These are phyloP conservation scores for Suillus occidentalis DNA, from an alignment of 768 basidiomycete species.

Conservation along the genomic window DNA sequence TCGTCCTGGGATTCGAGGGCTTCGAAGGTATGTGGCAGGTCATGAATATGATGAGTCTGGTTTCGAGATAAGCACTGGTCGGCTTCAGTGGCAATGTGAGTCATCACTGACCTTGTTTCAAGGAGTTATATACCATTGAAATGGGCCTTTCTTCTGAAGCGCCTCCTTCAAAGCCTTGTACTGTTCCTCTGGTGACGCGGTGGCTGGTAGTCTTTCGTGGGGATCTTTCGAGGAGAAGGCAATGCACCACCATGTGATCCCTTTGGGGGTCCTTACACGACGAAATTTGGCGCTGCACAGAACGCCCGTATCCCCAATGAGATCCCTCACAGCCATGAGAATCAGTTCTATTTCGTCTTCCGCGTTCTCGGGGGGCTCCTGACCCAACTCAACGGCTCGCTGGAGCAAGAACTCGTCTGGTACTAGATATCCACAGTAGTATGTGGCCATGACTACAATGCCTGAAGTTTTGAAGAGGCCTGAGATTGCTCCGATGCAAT, in stretches of 20 bases:
- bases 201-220: not conserved
- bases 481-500: too few relatives aligned
- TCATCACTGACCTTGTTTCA: not conserved
- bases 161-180: not conserved
- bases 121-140: not conserved
- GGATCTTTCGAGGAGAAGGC: not conserved
- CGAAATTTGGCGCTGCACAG: too few relatives aligned
- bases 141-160: not conserved
- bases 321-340: too few relatives aligned
- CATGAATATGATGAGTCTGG: not conserved
- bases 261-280: too few relatives aligned
- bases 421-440: too few relatives aligned
- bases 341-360: too few relatives aligned
- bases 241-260: not conserved
- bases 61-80: not conserved
- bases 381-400: too few relatives aligned
- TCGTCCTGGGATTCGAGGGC: not conserved
- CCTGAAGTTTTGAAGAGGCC: too few relatives aligned
- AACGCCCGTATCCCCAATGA: too few relatives aligned
- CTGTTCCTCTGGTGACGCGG: not conserved
- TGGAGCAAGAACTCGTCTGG: too few relatives aligned
- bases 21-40: not conserved
- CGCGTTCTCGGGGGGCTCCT: too few relatives aligned
- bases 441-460: too few relatives aligned
- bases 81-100: not conserved